These are phyloP conservation scores for Trichoderma atrobrunneum DNA, from an alignment of 2,329 filamentous ascomycete species.

Conservation along the genomic window DNA sequence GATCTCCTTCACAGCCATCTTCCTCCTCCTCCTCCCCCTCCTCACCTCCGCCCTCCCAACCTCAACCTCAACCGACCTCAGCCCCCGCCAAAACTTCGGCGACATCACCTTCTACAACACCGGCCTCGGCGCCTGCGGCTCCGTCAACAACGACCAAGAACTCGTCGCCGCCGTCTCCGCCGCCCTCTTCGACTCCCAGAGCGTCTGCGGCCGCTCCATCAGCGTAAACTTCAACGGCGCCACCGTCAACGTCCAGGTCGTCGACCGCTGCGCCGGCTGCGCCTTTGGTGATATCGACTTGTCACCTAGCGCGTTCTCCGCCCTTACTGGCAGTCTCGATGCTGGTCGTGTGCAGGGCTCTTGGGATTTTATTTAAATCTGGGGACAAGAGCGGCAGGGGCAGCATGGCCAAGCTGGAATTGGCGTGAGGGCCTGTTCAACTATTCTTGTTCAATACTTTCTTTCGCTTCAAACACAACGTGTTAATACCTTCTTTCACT, in stretches of 20 bases:
- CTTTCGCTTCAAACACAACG: background rate
- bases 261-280: conserved; percentile 63
- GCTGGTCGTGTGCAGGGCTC: conserved; percentile 24
- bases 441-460: background rate
- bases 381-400: too few species aligned
- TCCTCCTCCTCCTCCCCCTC: background rate
- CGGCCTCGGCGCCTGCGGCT: conserved; percentile 66
- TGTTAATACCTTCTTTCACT: background rate
- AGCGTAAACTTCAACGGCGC: conserved; percentile 50
- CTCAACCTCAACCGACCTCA: conserved; percentile 29
- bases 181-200: conserved; percentile 60
- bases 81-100: background rate
- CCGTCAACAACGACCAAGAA: conserved; percentile 51
- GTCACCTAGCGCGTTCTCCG: conserved; percentile 24
- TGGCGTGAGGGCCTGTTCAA: background rate
- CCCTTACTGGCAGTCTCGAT: conserved; percentile 37
- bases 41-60: background rate
- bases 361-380: conserved; percentile 29
- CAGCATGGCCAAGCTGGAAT: too few species aligned
- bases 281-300: conserved; percentile 38
- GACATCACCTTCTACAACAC: conserved; percentile 59
- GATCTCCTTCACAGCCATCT: background rate
- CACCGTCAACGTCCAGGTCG: conserved; percentile 60
- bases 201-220: conserved; percentile 62
- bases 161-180: conserved; percentile 66